Evolutionary conservation across 805 yeast genomes (phyloP), one percentile per base, ranked within the genome.

Genomic region (Vanderwaltozyma verrucispora): DNA sequence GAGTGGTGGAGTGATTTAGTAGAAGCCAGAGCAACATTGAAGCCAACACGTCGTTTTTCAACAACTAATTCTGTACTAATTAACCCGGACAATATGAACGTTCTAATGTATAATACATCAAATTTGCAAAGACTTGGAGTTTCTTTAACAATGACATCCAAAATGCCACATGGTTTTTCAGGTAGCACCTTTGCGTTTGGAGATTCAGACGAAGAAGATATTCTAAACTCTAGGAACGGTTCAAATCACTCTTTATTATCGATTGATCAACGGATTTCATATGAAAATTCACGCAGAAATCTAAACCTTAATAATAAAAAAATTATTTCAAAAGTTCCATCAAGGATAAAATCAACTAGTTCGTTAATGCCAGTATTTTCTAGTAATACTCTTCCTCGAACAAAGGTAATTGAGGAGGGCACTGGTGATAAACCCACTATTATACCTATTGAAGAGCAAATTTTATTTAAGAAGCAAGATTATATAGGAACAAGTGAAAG

Each of bases 1-100:
- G 80, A 75, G 36, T 89, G 97, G 96, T 92, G 96, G 96, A 62
- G 62, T 32, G 79, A 79, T 39, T 62, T 86, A 37, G 63, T 67
- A 27, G 74, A 69, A 32, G 77, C 82, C 1, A 69, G 96, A 40
- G 53, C 59, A 5, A 54, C 61, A 3, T 42, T 50, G 28, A 47
- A 39, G 30, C 51, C 57, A 18, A 46, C 42, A 28, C 49, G 44
- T 47, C 45, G 54, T 39, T 64, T 45, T 28, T 58, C 67, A 0
- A 52, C 53, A 24, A 39, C 55, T 48, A 47, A 60, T 39, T 40
- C 64, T 43, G 39, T 60, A 18, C 48, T 55, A 8, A 40, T 45
- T 12, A 46, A 45, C 16, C 21, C 43, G n/a, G 31, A 35, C 16
- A 42, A 36, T 15, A 11, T 39, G 10, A 51, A 49, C 15, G 41